phyloP scores from a whole-genome alignment of 2,329 filamentous ascomycete species.

The Trichophyton benhamiae region DNA sequence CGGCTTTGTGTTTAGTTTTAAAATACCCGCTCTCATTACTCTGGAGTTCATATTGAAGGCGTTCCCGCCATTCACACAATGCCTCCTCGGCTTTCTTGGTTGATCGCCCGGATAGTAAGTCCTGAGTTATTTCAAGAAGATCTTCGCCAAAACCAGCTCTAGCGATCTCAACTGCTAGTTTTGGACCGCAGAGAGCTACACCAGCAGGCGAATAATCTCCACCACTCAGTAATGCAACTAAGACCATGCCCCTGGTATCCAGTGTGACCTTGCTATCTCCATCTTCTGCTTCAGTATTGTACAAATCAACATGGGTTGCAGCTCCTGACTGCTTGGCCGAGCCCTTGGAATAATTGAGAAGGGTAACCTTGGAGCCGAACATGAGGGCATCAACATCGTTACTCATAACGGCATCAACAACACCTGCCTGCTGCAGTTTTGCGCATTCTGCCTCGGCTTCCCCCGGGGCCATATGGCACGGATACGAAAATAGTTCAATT shows the following conservation, averaged over 20 bases:
- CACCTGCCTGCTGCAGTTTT: constrained; percentile 62
- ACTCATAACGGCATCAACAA: constrained; percentile 87
- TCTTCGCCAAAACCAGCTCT: constrained; percentile 72
- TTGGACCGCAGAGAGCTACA: constrained; percentile 74
- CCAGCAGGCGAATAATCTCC: constrained; percentile 88
- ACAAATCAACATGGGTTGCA: constrained; percentile 77
- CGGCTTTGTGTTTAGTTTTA: constrained; percentile 56
- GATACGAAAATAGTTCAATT: constrained; percentile 73
- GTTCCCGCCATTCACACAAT: constrained; percentile 57
- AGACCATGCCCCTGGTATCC: constrained; percentile 77
- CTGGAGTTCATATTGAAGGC: constrained; percentile 60
- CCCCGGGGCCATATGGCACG: constrained; percentile 73
- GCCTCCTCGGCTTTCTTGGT: constrained; percentile 41
- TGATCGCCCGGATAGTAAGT: not conserved
- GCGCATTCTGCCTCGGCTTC: constrained; percentile 97
- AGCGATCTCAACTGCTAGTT: constrained; percentile 79
- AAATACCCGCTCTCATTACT: constrained; percentile 80
- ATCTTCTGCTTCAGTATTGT: constrained; percentile 50
- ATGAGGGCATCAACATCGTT: constrained; percentile 96
- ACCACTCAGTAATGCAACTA: constrained; percentile 88
- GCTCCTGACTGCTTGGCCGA: constrained; percentile 45
- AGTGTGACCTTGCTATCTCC: constrained; percentile 40
- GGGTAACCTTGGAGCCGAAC: constrained; percentile 73
- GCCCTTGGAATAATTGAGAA: constrained; percentile 76
- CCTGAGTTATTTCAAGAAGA: constrained; percentile 37